phyloP scores from a whole-genome alignment of 2,329 filamentous ascomycete species.

The Colletotrichum melonis region DNA sequence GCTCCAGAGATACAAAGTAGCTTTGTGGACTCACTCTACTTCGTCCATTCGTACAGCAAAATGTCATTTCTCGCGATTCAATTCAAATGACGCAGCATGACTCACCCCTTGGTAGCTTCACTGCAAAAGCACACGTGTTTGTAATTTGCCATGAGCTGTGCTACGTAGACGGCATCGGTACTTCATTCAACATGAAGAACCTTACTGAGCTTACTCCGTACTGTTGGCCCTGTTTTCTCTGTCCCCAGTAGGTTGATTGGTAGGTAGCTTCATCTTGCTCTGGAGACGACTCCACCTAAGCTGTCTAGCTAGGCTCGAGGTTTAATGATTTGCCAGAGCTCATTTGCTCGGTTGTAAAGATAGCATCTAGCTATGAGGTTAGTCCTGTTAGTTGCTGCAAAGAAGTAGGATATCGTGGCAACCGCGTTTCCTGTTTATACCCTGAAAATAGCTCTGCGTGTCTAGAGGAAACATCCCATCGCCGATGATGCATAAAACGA shows the following conservation, averaged over 20 bases:
- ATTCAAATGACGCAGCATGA: constrained; percentile 23
- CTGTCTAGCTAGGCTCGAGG: constrained; percentile 11
- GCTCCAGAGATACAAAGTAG: neutral
- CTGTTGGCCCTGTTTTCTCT: constrained; percentile 10
- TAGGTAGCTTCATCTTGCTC: constrained; percentile 19
- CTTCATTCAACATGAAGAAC: neutral
- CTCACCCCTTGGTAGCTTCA: constrained; percentile 3
- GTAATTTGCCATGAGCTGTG: neutral
- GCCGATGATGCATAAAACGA: neutral
- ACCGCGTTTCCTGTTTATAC: neutral
- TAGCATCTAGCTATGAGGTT: neutral
- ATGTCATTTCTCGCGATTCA: neutral
- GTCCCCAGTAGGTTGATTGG: constrained; percentile 2
- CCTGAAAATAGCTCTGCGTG: constrained; percentile 4
- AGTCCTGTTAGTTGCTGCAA: neutral
- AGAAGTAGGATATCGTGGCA: neutral
- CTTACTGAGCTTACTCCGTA: constrained; percentile 4
- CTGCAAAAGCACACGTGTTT: neutral
- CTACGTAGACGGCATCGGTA: neutral
- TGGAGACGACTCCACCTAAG: constrained; percentile 13
- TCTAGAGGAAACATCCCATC: neutral
- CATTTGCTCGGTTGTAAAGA: neutral
- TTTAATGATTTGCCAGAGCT: neutral
- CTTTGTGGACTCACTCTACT: neutral
- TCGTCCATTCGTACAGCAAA: neutral